Evolutionary conservation across 2,329 filamentous ascomycete genomes (phyloP).

Genomic region (Aspergillus sp.): DNA sequence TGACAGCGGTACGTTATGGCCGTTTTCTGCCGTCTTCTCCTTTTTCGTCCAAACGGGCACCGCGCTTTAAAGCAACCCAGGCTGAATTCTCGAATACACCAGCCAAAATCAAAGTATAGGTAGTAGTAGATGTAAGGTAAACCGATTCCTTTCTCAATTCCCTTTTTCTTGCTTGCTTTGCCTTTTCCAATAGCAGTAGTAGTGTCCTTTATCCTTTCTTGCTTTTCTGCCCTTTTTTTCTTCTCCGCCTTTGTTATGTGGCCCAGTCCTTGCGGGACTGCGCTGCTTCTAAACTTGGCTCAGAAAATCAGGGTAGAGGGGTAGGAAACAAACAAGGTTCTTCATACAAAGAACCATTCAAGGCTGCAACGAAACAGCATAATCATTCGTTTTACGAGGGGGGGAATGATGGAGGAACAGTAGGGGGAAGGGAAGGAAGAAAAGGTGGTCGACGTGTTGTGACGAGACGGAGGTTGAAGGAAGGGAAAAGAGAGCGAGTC

Average conservation of each 20-base stretch:
- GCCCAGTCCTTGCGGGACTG: neutral
- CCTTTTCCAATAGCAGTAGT: neutral
- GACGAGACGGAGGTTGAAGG: constrained; percentile 3
- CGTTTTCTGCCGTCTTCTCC: constrained; percentile 3
- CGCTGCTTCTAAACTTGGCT: neutral
- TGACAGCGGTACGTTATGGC: constrained; percentile 1
- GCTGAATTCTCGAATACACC: constrained; percentile 14
- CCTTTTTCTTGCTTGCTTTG: constrained; percentile 1
- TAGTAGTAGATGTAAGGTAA: constrained; percentile 17
- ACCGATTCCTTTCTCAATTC: constrained; percentile 2
- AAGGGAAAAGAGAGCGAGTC: neutral
- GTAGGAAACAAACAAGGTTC: constrained; percentile 6
- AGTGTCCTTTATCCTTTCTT: constrained; percentile 4
- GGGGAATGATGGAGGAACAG: constrained; percentile 14
- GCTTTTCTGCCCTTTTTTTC: constrained; percentile 4
- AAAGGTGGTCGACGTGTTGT: constrained; percentile 1
- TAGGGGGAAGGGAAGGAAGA: constrained; percentile 6
- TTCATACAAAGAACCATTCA: constrained; percentile 31
- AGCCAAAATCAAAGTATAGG: constrained; percentile 9
- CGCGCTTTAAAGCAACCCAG: neutral
- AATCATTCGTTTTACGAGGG: constrained; percentile 35
- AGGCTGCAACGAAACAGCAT: constrained; percentile 25
- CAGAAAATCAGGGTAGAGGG: neutral
- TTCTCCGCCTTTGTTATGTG: neutral
- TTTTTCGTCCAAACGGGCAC: neutral